Base-by-base conservation (phyloP, 179 eudicot species). In the Silene noctiflora region DNA sequence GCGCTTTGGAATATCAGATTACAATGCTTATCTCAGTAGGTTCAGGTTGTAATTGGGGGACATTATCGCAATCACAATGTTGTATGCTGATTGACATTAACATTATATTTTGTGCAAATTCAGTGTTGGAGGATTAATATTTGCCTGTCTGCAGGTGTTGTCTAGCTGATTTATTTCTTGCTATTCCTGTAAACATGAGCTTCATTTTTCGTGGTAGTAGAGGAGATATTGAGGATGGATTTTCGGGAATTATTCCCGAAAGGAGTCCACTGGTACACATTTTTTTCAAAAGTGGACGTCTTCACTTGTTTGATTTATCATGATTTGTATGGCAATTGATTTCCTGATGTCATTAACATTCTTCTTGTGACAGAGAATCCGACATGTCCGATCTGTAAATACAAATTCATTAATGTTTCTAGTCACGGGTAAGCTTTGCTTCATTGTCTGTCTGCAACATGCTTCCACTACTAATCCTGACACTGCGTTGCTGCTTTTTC, bases 191-290 rank as follows among this genome's bases (percentile, higher is more conserved):
- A 11, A 75, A 53, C 48, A 80, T 75, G 82, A 80, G 82, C 72
- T 80, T 75, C 65, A 75, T 76, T 17, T 80, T 80, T 64, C 79
- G 82, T 25, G 82, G 79, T 70, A 39, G 76, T 25, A 73, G 82
- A 64, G 73, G 79, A 16, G 79, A 75, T 70, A 53, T 80, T n/a
- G 82, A 80, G 58, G 71, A 71, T 80, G 79, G 72, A 22, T 24
- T 80, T 24, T 25, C 82, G n/a, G 79, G 76, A 55, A 14, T 71
- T 25, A n/a, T 70, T 75, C 79, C 79, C 1, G 82, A 64, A 62
- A 73, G 72, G 29, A 71, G 72, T 63, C 69, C 82, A 74, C 65
- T 80, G 63, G 82, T 80, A 71, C 13, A 22, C 4, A 56, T 67
- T 0, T n/a, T 67, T 27, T 10, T 42, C 31, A 67, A 11, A 60